phyloP scores from a whole-genome alignment of 2,329 filamentous ascomycete genomes.

The Leptographium wingfieldii region DNA sequence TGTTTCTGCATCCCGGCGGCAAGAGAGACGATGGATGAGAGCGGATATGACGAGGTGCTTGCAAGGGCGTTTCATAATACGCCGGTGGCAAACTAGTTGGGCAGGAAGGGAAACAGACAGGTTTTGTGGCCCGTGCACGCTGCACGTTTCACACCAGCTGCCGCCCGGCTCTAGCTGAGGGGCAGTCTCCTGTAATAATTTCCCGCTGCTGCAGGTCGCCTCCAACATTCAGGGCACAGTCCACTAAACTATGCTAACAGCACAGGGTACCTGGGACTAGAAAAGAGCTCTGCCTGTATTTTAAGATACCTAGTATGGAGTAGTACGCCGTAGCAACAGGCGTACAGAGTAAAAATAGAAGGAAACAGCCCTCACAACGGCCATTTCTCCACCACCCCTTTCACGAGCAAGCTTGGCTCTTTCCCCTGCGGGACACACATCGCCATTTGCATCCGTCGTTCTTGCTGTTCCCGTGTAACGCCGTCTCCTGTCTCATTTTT shows the following conservation, averaged over 20 bases:
- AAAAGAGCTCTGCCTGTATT: no score
- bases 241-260: no score
- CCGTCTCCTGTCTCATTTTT: not conserved
- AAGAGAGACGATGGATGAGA: no score
- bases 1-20: not conserved
- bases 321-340: not conserved
- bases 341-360: not conserved
- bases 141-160: constrained; percentile 2
- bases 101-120: not conserved
- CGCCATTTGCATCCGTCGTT: not conserved
- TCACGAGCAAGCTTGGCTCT: not conserved
- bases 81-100: not conserved
- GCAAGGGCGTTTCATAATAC: constrained; percentile 1
- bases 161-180: constrained; percentile 1
- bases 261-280: not conserved
- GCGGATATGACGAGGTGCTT: not conserved
- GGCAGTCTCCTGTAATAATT: not conserved
- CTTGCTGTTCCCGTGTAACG: constrained; percentile 6
- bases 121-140: not conserved
- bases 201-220: no score
- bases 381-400: not conserved
- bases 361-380: not conserved
- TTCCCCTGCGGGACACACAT: not conserved
- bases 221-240: no score
- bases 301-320: not conserved